Evolutionary conservation across 371 early-diverging fungal species (phyloP).

Genomic region (Apophysomyces elegans): DNA sequence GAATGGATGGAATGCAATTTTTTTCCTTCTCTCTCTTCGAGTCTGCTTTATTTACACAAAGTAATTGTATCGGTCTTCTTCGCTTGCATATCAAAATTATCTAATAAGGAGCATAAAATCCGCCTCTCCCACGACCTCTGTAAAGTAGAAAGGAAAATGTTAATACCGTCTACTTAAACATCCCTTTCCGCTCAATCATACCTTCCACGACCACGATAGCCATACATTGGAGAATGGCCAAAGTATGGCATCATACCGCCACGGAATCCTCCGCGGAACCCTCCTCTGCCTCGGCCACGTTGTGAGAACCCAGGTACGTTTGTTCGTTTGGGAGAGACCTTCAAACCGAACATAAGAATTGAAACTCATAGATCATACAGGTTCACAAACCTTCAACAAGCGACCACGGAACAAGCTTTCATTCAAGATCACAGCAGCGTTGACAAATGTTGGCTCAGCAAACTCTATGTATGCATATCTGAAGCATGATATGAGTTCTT

Average conservation of each 20-base stretch:
- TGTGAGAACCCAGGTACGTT: conserved; percentile 85
- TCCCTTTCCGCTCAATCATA: conserved; percentile 4
- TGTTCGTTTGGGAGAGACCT: conserved; percentile 90
- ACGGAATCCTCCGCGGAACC: conserved; percentile 73
- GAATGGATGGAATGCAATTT: conserved; percentile 9
- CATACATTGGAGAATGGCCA: conserved; percentile 8
- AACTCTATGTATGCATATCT: conserved; percentile 94
- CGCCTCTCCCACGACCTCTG: conserved; percentile 30
- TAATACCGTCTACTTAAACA: no score
- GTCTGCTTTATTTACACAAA: conserved; percentile 8
- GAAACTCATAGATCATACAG: not conserved
- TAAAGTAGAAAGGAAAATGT: not conserved
- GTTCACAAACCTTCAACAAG: conserved; percentile 69
- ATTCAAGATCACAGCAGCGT: conserved; percentile 84
- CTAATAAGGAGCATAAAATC: conserved; percentile 33
- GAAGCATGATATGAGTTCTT: conserved; percentile 5
- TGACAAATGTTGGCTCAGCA: conserved; percentile 79
- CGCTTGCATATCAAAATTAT: conserved; percentile 5
- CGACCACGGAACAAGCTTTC: conserved; percentile 91
- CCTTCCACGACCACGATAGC: conserved; percentile 11
- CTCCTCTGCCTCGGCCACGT: conserved; percentile 74
- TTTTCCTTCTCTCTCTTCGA: not conserved
- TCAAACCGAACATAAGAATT: not conserved
- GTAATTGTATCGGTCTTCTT: conserved; percentile 7
- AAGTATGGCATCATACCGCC: conserved; percentile 34